These are phyloP conservation scores for Codiaeum variegatum DNA, from an alignment of 441 rosid genomes.

Conservation along the genomic window DNA sequence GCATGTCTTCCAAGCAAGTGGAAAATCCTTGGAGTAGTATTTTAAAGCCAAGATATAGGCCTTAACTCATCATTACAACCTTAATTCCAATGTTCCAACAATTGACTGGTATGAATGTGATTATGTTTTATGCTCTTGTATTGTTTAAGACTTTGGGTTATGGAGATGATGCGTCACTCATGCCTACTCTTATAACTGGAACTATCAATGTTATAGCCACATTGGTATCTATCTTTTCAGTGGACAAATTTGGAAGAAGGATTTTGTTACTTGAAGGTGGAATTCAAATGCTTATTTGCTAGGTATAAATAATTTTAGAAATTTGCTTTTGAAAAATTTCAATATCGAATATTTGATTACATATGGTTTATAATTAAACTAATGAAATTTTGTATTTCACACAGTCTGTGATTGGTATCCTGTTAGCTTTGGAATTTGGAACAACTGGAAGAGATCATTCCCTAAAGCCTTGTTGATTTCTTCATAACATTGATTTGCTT, in stretches of 20 bases:
- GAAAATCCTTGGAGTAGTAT: conserved; percentile 58
- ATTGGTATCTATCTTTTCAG: conserved; percentile 40
- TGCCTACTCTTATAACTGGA: conserved; percentile 52
- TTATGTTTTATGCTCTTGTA: conserved; percentile 57
- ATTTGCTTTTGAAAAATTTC: no score
- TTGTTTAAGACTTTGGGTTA: conserved; percentile 52
- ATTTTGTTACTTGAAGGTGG: conserved; percentile 54
- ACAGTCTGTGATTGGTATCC: no score
- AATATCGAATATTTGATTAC: no score
- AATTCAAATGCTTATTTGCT: conserved; percentile 47
- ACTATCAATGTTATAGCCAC: conserved; percentile 47
- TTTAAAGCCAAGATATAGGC: conserved; percentile 42
- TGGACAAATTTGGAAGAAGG: conserved; percentile 48
- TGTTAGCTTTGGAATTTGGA: no score
- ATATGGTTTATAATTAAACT: no score
- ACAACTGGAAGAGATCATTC: no score
- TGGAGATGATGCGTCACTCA: conserved; percentile 46
- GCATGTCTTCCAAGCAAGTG: conserved; percentile 44
- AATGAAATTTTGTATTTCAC: no score
- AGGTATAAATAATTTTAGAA: no score
- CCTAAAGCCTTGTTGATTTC: no score
- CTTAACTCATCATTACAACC: conserved; percentile 40
- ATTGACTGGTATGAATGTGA: conserved; percentile 24
- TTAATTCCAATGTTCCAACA: conserved; percentile 51
- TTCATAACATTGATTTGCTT: conserved; percentile 45